phyloP scores from a whole-genome alignment of 257 asterid species.

The Solanum stenotomum region DNA sequence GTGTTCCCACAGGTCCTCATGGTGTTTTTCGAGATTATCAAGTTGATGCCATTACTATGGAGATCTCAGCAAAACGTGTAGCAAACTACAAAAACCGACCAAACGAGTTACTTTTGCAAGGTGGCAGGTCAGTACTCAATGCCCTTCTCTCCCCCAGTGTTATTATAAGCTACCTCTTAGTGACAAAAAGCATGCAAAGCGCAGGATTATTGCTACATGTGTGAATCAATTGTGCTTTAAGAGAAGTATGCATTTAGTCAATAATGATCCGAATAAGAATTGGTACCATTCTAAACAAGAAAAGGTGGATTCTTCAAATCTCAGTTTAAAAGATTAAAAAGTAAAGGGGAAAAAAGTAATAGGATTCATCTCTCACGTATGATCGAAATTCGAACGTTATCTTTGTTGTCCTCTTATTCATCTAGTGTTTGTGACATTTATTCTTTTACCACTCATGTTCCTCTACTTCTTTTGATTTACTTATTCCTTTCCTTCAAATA shows the following conservation, averaged over 20 bases:
- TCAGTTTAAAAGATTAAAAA: background rate
- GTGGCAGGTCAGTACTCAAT: conserved; percentile 58
- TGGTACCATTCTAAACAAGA: background rate
- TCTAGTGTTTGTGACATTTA: background rate
- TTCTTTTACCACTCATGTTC: background rate
- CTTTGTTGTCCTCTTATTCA: background rate
- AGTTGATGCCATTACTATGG: conserved; percentile 90
- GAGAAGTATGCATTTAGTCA: background rate
- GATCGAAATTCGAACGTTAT: background rate
- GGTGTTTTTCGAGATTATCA: conserved; percentile 98
- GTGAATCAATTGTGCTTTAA: background rate
- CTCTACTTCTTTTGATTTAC: background rate
- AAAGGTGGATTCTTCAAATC: background rate
- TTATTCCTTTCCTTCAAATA: background rate
- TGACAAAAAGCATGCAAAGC: background rate
- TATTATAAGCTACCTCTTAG: background rate
- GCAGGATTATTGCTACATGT: background rate
- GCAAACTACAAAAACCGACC: conserved; percentile 34
- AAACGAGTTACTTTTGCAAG: conserved; percentile 48
- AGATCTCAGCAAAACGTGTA: conserved; percentile 50
- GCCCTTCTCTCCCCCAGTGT: background rate
- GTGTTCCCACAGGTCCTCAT: conserved; percentile 95
- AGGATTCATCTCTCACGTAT: background rate
- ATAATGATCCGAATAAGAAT: background rate
- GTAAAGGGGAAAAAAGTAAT: background rate